A percentile compares a stretch with the other conserved stretches of the same genome.
Conservation (phyloP, 2,329 filamentous ascomycete genomes). For the Aspergillus nomiae region DNA sequence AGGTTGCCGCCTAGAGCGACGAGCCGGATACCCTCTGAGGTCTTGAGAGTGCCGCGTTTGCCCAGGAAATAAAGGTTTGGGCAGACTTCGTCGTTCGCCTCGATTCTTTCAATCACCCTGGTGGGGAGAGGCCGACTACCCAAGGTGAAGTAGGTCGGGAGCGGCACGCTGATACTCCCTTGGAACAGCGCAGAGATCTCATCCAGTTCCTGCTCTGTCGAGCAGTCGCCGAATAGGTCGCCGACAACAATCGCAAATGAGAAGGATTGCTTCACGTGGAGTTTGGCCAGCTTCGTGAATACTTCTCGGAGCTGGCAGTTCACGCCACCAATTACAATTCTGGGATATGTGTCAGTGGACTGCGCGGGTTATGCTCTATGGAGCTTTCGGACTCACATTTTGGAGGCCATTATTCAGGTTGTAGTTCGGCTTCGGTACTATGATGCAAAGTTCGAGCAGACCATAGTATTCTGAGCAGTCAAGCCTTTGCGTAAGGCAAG, state of each 20-base stretch:
- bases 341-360: constrained; percentile 33
- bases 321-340: constrained; percentile 76
- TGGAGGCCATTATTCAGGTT: constrained; percentile 53
- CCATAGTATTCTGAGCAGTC: constrained; percentile 3
- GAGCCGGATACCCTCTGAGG: constrained; percentile 83
- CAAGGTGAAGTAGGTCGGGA: constrained; percentile 90
- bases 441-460: constrained; percentile 14
- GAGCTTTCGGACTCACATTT: constrained; percentile 51
- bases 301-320: constrained; percentile 75
- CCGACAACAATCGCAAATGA: constrained; percentile 81
- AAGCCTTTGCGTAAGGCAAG: not conserved
- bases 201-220: constrained; percentile 54
- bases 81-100: constrained; percentile 73
- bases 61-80: constrained; percentile 89
- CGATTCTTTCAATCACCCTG: constrained; percentile 70
- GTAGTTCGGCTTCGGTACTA: constrained; percentile 11
- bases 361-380: not conserved
- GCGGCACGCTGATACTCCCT: constrained; percentile 71
- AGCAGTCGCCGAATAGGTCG: constrained; percentile 70
- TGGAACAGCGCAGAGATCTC: constrained; percentile 67
- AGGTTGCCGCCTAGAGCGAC: constrained; percentile 79
- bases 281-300: constrained; percentile 75
- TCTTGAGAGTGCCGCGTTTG: constrained; percentile 84
- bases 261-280: constrained; percentile 88
- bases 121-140: constrained; percentile 72